Evolutionary conservation across 2,329 filamentous ascomycete species (phyloP).

Genomic region (Nothophaeocryptopus gaeumannii): DNA sequence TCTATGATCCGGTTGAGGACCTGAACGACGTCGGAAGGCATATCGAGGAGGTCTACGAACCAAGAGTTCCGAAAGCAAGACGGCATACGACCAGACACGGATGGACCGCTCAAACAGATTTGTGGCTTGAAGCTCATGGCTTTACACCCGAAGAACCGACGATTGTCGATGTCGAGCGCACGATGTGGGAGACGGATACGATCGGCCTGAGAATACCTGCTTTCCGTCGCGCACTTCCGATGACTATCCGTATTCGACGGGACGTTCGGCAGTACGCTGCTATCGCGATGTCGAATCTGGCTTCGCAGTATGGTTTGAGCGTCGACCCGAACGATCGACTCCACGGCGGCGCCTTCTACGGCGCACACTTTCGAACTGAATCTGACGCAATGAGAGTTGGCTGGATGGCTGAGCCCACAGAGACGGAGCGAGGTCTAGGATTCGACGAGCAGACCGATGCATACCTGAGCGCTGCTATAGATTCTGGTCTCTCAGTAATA

Average conservation of each 20-base stretch:
- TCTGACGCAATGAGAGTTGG: conserved; percentile 31
- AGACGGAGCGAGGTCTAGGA: conserved; percentile 20
- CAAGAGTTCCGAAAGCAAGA: not conserved
- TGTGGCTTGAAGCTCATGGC: conserved; percentile 1
- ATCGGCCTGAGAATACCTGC: conserved; percentile 8
- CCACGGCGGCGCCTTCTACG: conserved; percentile 32
- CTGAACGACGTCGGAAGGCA: not conserved
- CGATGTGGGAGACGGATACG: conserved; percentile 22
- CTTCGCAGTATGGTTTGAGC: conserved; percentile 22
- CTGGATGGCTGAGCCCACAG: conserved; percentile 18
- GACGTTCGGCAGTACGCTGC: conserved; percentile 31
- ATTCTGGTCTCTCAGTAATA: conserved; percentile 30
- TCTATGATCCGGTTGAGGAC: conserved; percentile 9
- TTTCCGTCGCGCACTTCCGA: conserved; percentile 21
- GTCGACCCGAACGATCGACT: conserved; percentile 19
- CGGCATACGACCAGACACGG: not conserved
- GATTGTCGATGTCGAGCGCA: conserved; percentile 19
- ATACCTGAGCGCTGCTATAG: conserved; percentile 35
- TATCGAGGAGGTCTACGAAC: conserved; percentile 14
- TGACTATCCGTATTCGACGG: conserved; percentile 13
- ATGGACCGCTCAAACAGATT: not conserved
- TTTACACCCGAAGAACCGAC: not conserved
- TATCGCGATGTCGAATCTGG: conserved; percentile 31
- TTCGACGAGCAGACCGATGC: conserved; percentile 33
- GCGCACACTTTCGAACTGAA: conserved; percentile 38